Base-by-base conservation (phyloP, 2,329 filamentous ascomycete genomes). In the Trichoderma aggressivum region DNA sequence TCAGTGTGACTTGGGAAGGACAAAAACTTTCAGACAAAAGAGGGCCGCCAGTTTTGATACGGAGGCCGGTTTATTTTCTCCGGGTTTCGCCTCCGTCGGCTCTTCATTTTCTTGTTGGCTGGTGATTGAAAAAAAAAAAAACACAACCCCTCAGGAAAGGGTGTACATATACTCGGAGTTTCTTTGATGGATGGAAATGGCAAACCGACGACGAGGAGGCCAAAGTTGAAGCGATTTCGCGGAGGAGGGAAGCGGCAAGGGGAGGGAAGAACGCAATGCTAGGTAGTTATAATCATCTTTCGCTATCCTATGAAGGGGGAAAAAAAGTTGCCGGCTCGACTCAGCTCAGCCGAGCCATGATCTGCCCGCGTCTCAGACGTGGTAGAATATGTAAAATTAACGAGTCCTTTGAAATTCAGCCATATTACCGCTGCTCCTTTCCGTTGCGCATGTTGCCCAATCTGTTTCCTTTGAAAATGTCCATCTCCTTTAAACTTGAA, bases 231-330 rank as follows among this genome's bases (percentile, higher is more conserved):
- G 24, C 32, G n/a, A 21, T 12, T 21, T n/a, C 14, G 1, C 21
- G 21, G 6, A 10, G 7, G 26, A 58, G 26, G 21, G n/a, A 26
- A 26, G 55, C 10, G 28, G 16, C 16, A 32, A 12, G 1, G 47
- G 47, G 47, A 28, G 50, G 16, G 39, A 28, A 50, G 39, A 50
- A 61, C 11, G 43, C 56, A 53, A 34, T 61, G 56, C 30, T 53
- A 69, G 50, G 36, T 53, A 69, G 50, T 53, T 53, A 69, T 47
- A 65, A 47, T 65, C 50, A 61, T 71, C 62, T 50, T 59, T 34
- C 28, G 26, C 47, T 36, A 7, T 43, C 10, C 7, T 58, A 39
- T 30, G 26, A 60, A 43, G 16, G 21, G 7, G 5, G 3, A 36
- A 60, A 36, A 14, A 26, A 14, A 60, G 53, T 16, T 53, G 39